Conservation (phyloP, 108 stramenopile genomes). For the Schizochytrium sp. region DNA sequence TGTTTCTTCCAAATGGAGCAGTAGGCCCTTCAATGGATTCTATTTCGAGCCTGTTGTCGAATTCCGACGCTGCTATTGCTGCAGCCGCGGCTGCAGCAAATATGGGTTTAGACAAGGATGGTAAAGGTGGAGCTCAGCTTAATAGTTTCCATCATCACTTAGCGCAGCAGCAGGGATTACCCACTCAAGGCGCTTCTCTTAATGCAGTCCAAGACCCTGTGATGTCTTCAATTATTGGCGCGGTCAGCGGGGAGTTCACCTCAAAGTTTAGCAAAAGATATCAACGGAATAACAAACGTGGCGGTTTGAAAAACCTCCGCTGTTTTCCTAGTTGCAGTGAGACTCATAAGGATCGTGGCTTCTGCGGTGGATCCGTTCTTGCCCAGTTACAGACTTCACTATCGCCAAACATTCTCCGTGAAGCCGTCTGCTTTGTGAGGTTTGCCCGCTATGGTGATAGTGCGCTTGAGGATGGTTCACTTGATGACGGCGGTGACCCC, state of each 20-base stretch:
- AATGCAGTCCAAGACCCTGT: too few relatives aligned
- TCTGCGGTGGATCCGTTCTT: constrained; percentile 1
- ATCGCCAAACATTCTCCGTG: constrained; percentile 32
- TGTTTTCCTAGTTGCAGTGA: constrained; percentile 17
- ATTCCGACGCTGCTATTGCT: too few relatives aligned
- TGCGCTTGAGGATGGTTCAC: background rate
- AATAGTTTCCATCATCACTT: too few relatives aligned
- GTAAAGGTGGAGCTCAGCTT: too few relatives aligned
- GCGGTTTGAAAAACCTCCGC: constrained; percentile 17
- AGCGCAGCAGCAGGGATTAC: too few relatives aligned
- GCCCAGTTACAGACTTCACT: background rate
- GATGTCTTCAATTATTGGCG: background rate
- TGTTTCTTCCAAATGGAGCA: too few relatives aligned
- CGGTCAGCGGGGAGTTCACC: constrained; percentile 1
- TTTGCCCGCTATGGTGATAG: background rate
- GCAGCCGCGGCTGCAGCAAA: too few relatives aligned
- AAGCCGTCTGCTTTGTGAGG: background rate
- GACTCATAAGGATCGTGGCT: constrained; percentile 26
- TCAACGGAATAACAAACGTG: constrained; percentile 59
- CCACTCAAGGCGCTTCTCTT: too few relatives aligned
- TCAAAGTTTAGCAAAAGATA: constrained; percentile 20
- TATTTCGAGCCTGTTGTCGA: too few relatives aligned
- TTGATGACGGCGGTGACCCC: background rate
- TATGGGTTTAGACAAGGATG: too few relatives aligned
- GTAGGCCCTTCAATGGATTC: too few relatives aligned